Percentiles rank a stretch among this genome's conserved stretches.
phyloP scores from a whole-genome alignment of 1,284 basidiomycete genomes.

The Retiboletus fuscus region DNA sequence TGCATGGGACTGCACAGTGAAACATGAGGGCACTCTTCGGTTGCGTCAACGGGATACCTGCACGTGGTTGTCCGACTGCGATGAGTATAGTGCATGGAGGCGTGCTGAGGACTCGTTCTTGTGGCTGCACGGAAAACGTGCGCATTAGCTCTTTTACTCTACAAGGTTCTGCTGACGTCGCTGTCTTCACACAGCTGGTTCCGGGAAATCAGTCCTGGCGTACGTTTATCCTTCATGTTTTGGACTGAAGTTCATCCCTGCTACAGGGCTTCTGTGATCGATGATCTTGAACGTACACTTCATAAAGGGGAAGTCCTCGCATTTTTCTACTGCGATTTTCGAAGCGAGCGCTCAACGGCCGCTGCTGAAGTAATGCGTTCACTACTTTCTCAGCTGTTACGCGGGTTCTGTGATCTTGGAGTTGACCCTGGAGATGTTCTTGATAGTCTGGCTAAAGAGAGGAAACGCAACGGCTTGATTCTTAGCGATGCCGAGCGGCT shows the following conservation, averaged over 20 bases:
- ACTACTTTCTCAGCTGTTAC: neutral
- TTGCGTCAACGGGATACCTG: neutral
- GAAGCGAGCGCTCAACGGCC: neutral
- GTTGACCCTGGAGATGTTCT: neutral
- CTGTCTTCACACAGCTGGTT: neutral
- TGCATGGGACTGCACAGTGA: neutral
- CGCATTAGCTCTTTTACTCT: neutral
- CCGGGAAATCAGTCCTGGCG: conserved; percentile 1
- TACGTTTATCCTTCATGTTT: neutral
- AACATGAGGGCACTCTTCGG: neutral
- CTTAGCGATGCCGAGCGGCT: neutral
- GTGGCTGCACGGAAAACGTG: neutral
- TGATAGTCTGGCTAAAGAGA: neutral
- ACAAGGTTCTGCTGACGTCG: neutral
- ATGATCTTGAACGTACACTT: neutral
- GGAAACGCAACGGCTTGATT: neutral
- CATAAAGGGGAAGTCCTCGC: neutral
- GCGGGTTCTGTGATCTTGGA: neutral
- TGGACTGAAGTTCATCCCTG: neutral
- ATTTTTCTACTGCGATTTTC: conserved; percentile 1
- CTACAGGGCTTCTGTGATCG: neutral
- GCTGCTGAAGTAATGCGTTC: neutral
- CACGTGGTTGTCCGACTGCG: neutral
- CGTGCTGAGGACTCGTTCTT: neutral
- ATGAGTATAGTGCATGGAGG: neutral